A percentile compares a stretch with the other conserved stretches of the same genome.
Conservation (phyloP, 768 basidiomycete genomes). For the Pisolithus marmoratus region DNA sequence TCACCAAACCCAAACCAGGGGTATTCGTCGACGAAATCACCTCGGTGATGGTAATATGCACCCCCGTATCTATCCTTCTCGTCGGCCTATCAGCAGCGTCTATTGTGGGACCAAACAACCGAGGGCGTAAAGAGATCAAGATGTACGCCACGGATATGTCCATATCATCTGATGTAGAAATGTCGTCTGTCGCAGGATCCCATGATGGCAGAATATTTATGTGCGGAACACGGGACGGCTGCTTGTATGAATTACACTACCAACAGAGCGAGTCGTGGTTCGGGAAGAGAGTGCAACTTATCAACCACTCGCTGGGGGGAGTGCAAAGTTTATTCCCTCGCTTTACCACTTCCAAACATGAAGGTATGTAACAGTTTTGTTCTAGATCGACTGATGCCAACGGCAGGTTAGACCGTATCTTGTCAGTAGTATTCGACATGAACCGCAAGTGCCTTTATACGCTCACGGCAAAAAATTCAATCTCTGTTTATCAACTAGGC, state of each 20-base stretch:
- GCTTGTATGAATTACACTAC: constrained; percentile 89
- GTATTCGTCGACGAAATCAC: constrained; percentile 94
- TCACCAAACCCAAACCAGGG: constrained; percentile 78
- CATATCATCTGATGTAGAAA: constrained; percentile 72
- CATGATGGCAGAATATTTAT: constrained; percentile 86
- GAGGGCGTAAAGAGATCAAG: constrained; percentile 64
- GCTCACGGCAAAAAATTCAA: constrained; percentile 56
- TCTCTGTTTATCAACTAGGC: constrained; percentile 60
- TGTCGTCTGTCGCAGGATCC: constrained; percentile 79
- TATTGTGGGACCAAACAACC: constrained; percentile 34
- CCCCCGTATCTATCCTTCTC: constrained; percentile 75
- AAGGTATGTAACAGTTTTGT: constrained; percentile 46
- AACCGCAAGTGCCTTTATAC: constrained; percentile 74
- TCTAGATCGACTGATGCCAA: constrained; percentile 1
- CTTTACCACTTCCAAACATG: constrained; percentile 53
- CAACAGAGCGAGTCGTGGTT: constrained; percentile 92
- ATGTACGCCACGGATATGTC: constrained; percentile 88
- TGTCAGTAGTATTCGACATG: constrained; percentile 60
- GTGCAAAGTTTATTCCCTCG: constrained; percentile 77
- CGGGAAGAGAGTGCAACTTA: constrained; percentile 74
- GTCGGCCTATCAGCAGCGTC: constrained; percentile 66
- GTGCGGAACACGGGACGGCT: constrained; percentile 79
- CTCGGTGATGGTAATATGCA: constrained; percentile 84
- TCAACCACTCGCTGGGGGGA: constrained; percentile 81
- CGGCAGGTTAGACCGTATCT: constrained; percentile 56